Base-by-base conservation (phyloP, 805 yeast genomes). In the Zygosaccharomyces siamensis region DNA sequence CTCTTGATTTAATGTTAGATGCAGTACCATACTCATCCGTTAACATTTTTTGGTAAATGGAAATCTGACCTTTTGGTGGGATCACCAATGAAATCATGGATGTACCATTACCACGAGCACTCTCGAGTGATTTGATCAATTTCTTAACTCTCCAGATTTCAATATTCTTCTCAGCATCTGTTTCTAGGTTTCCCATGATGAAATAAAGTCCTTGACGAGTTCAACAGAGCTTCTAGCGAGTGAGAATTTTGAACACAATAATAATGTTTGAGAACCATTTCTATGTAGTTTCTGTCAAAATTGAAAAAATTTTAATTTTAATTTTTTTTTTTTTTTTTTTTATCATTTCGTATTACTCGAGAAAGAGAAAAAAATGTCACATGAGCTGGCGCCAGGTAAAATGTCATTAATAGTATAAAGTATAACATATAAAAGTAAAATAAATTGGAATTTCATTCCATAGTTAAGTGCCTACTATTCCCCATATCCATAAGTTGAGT, bases 11-110 rank as follows among this genome's bases (percentile, higher is more conserved):
- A 69, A 93, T 93, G 70, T 93, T 93, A 43, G 97, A 88, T 2
- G 99, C 99, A 12, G 99, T 93, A 71, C 99, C 99, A 72, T 89
- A 90, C 74, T 93, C 99, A 73, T 93, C 98, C 3, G 97, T 88
- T 71, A 93, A 78, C 90, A 88, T 86, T 72, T 87, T 90, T 66
- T 84, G 89, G 50, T 78, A 79, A 62, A 88, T 79, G 10, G 98
- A 78, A 63, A 93, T 85, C 72, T 93, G 99, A 51, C 95, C 92
- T 68, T 81, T 84, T 61, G 99, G 99, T 38, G 99, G 97, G 56
- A 90, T 88, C 61, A 93, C 87, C 67, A 93, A 77, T 24, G 97
- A 89, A 66, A 93, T 93, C 98, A 93, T 93, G 21, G 99, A 93
- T 41, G 99, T 93, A 71, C 99, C 99, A 69, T 92, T 93, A 70